A percentile compares a stretch with the other conserved stretches of the same genome.
Evolutionary conservation across 2,329 filamentous ascomycete species (phyloP).

Genomic region (Fusarium guadeloupense): DNA sequence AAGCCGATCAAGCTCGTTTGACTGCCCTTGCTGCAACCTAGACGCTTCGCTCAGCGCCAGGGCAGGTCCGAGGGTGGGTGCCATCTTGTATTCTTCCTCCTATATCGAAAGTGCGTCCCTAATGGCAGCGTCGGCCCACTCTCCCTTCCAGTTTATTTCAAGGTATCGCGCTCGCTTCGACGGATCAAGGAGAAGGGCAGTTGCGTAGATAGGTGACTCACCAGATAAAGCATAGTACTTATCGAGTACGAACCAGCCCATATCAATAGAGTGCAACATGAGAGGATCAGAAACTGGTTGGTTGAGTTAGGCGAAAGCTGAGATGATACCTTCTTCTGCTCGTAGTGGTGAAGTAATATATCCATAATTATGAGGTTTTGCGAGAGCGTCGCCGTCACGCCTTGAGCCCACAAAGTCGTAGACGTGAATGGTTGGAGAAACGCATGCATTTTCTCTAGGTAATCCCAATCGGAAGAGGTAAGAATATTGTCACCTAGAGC

Average conservation of each 20-base stretch:
- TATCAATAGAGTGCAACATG: constrained; percentile 11
- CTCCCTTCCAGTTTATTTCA: neutral
- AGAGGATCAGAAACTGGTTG: neutral
- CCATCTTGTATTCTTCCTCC: neutral
- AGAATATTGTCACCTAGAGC: neutral
- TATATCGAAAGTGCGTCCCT: neutral
- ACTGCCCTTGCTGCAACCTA: too few species aligned
- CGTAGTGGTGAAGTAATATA: too few species aligned
- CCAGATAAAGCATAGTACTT: constrained; percentile 19
- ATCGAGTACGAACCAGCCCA: constrained; percentile 26
- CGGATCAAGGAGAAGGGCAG: constrained; percentile 11
- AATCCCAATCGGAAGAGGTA: neutral
- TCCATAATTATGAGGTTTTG: too few species aligned
- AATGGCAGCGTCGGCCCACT: neutral
- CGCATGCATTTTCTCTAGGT: too few species aligned
- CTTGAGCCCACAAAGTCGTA: too few species aligned
- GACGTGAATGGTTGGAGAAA: too few species aligned
- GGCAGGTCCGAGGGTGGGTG: neutral
- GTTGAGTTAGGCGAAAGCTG: too few species aligned
- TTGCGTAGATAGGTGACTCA: constrained; percentile 11
- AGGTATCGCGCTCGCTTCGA: neutral
- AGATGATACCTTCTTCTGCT: too few species aligned
- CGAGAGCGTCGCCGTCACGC: too few species aligned
- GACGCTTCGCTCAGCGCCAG: neutral
- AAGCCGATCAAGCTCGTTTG: too few species aligned